These are phyloP conservation scores for Excoecaria agallocha DNA, from an alignment of 345 rosid species.

Conservation along the genomic window DNA sequence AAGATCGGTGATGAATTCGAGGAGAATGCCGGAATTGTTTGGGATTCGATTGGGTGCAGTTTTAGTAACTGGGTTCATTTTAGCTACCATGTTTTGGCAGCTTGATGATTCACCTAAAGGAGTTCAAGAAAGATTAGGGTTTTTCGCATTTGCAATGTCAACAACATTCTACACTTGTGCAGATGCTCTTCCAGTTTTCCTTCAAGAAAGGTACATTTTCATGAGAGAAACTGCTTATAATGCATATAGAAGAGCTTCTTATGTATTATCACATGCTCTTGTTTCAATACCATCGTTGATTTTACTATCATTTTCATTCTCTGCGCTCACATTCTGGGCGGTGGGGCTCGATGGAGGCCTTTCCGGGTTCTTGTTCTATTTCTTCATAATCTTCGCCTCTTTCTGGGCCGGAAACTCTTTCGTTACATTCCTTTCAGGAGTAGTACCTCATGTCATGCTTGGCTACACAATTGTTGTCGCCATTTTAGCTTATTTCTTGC, in stretches of 20 bases:
- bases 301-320: slow-evolving; percentile 64
- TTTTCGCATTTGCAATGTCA: slow-evolving; percentile 96
- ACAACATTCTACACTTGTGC: slow-evolving; percentile 97
- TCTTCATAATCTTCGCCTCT: slow-evolving; percentile 65
- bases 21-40: slow-evolving; percentile 76
- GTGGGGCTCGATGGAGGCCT: slow-evolving; percentile 91
- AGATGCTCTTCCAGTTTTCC: slow-evolving; percentile 87
- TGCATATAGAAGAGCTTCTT: slow-evolving; percentile 85
- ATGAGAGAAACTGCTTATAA: slow-evolving; percentile 94
- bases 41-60: slow-evolving; percentile 76
- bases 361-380: slow-evolving; percentile 67
- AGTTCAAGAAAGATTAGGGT: slow-evolving; percentile 77
- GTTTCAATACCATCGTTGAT: slow-evolving; percentile 53
- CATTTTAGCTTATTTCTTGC: slow-evolving; percentile 81
- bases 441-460: slow-evolving; percentile 90
- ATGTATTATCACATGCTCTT: slow-evolving; percentile 73
- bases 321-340: slow-evolving; percentile 74
- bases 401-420: slow-evolving; percentile 97
- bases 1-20: slow-evolving; percentile 60
- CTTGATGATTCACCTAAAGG: slow-evolving; percentile 90
- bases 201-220: slow-evolving; percentile 94
- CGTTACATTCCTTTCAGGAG: slow-evolving; percentile 85
- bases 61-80: slow-evolving; percentile 77
- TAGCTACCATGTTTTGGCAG: slow-evolving; percentile 87
- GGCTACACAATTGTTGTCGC: slow-evolving; percentile 94